Evolutionary conservation across 768 basidiomycete genomes (phyloP).

Genomic region (Pisolithus sp.): DNA sequence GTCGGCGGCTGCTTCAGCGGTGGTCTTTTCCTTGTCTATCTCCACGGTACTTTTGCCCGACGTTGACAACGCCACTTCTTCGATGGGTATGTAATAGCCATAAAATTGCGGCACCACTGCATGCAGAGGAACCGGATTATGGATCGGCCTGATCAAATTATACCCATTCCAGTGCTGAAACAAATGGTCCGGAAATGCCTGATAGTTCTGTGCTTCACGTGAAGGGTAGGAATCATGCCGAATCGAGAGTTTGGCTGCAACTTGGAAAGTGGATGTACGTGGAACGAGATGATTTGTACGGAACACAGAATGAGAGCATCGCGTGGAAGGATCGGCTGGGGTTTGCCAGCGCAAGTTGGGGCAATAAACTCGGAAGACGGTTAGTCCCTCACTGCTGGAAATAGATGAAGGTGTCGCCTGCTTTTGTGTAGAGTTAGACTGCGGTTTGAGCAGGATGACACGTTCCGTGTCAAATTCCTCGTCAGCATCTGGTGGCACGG

Average conservation of each 20-base stretch:
- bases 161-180: constrained; percentile 23
- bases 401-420: neutral
- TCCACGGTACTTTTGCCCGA: too few species aligned
- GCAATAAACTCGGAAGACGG: neutral
- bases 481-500: neutral
- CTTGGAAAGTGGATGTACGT: constrained; percentile 30
- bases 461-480: neutral
- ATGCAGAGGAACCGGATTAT: constrained; percentile 39
- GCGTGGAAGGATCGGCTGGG: constrained; percentile 6
- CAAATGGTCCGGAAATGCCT: constrained; percentile 21
- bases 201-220: constrained; percentile 24
- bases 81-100: constrained; percentile 44
- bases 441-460: neutral
- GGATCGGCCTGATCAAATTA: constrained; percentile 21
- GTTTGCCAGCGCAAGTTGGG: constrained; percentile 9
- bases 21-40: too few species aligned
- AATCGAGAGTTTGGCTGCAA: constrained; percentile 40
- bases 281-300: constrained; percentile 1
- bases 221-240: constrained; percentile 32
- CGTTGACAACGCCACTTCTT: neutral
- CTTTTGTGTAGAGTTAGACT: too few species aligned
- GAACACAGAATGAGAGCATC: constrained; percentile 4
- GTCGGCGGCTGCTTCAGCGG: too few species aligned
- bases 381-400: neutral
- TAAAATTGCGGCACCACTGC: constrained; percentile 53